Percentiles rank a stretch among this genome's conserved stretches.
Evolutionary conservation across 2,329 filamentous ascomycete species (phyloP).

Genomic region (Talaromyces pinophilus): DNA sequence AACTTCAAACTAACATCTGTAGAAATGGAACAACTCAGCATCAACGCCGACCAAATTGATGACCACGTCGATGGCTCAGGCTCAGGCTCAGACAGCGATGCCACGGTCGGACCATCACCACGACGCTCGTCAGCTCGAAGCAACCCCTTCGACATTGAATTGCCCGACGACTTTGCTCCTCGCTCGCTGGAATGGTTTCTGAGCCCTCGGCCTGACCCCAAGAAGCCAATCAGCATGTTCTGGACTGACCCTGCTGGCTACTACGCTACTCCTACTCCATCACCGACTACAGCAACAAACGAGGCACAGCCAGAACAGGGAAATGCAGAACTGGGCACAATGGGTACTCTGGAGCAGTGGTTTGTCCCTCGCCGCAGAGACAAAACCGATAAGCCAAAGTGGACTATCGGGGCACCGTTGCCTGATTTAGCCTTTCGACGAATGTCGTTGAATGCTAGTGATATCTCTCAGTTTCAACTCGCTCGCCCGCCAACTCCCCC

Average conservation of each 20-base stretch:
- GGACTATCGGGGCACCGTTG: slow-evolving; percentile 17
- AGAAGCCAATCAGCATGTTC: slow-evolving; percentile 17
- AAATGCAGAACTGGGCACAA: slow-evolving; percentile 10
- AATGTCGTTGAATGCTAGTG: slow-evolving; percentile 7
- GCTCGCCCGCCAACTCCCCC: slow-evolving; percentile 20
- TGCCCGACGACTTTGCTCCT: slow-evolving; percentile 13
- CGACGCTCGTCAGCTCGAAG: slow-evolving; percentile 13
- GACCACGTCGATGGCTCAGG: neutral
- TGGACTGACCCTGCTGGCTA: slow-evolving; percentile 14
- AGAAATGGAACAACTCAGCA: slow-evolving; percentile 6
- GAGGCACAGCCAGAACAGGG: neutral
- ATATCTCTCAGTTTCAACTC: slow-evolving; percentile 17
- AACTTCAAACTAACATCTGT: neutral
- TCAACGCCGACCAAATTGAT: neutral
- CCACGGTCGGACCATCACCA: neutral
- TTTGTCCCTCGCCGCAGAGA: slow-evolving; percentile 11
- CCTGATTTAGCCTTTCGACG: slow-evolving; percentile 13
- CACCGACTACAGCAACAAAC: neutral
- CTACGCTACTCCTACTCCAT: slow-evolving; percentile 8
- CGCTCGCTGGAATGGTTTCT: slow-evolving; percentile 18
- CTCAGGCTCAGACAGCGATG: neutral
- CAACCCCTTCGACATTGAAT: slow-evolving; percentile 16
- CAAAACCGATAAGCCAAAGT: neutral
- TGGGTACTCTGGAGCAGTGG: slow-evolving; percentile 13
- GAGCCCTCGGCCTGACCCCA: slow-evolving; percentile 17